phyloP scores from a whole-genome alignment of 768 basidiomycete genomes.

The Hydnum rufescens region DNA sequence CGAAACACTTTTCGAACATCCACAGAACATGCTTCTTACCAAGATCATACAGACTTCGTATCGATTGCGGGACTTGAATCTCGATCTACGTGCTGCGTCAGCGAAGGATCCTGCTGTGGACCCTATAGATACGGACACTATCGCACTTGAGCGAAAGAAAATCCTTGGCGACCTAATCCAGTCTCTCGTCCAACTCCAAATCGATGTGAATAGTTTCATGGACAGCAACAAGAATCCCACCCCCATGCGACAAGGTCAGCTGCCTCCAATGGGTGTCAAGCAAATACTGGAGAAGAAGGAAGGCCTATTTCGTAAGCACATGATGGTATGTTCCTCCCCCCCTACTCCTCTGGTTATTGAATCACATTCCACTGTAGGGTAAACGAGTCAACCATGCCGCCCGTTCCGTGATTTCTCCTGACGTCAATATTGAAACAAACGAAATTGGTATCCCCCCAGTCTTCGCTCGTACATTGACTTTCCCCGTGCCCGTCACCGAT shows the following conservation, averaged over 20 bases:
- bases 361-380: conserved; percentile 32
- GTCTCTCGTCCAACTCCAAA: conserved; percentile 70
- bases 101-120: conserved; percentile 24
- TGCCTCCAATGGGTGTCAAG: conserved; percentile 86
- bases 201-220: conserved; percentile 92
- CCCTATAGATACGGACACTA: not conserved
- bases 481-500: conserved; percentile 89
- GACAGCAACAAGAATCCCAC: conserved; percentile 91
- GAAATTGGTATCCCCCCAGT: conserved; percentile 97
- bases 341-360: conserved; percentile 1
- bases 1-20: conserved; percentile 85
- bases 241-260: conserved; percentile 65
- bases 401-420: conserved; percentile 98
- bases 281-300: conserved; percentile 98
- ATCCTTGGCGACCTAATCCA: conserved; percentile 56
- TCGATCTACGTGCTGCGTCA: conserved; percentile 38
- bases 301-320: conserved; percentile 90
- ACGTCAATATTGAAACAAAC: conserved; percentile 96
- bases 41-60: conserved; percentile 66
- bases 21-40: conserved; percentile 80
- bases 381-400: conserved; percentile 99
- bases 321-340: conserved; percentile 57
- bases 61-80: conserved; percentile 56
- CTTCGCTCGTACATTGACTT: conserved; percentile 90
- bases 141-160: conserved; percentile 24